Evolutionary conservation across 192 early-diverging fungal genomes (phyloP).

Genomic region (Backusella macrospora): DNA sequence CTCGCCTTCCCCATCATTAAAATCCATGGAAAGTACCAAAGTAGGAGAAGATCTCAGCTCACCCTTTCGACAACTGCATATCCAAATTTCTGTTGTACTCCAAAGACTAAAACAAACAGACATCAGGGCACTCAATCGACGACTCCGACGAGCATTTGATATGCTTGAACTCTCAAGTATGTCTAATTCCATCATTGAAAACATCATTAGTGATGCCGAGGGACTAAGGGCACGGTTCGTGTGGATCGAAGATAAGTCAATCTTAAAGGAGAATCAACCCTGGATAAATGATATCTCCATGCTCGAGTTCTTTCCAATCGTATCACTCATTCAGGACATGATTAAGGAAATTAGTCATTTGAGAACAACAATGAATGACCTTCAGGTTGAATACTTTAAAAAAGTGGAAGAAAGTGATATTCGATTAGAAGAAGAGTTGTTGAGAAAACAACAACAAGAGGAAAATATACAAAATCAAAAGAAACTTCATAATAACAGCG

Average conservation of each 20-base stretch:
- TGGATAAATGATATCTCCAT: slow-evolving; percentile 9
- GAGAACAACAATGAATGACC: slow-evolving; percentile 58
- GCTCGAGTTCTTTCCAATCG: slow-evolving; percentile 53
- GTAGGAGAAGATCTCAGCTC: neutral
- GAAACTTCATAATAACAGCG: too few species aligned
- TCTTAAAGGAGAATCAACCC: neutral
- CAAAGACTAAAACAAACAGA: slow-evolving; percentile 50
- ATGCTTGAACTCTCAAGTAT: slow-evolving; percentile 56
- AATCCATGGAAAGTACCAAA: neutral
- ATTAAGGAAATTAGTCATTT: slow-evolving; percentile 55
- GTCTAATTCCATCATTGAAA: slow-evolving; percentile 63
- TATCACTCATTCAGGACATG: slow-evolving; percentile 49
- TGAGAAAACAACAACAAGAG: neutral
- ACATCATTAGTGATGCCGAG: slow-evolving; percentile 53
- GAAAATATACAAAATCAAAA: neutral
- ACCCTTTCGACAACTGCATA: slow-evolving; percentile 12
- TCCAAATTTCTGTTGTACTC: neutral
- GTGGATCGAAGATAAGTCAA: slow-evolving; percentile 44
- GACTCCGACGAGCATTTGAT: slow-evolving; percentile 56
- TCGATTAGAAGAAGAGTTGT: neutral
- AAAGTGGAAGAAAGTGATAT: slow-evolving; percentile 50
- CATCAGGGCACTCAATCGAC: slow-evolving; percentile 53
- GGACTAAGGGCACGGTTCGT: slow-evolving; percentile 47
- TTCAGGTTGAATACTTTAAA: slow-evolving; percentile 60
- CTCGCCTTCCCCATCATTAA: slow-evolving; percentile 2